These are phyloP conservation scores for Galerina marginata DNA, from an alignment of 768 basidiomycete species.

Conservation along the genomic window DNA sequence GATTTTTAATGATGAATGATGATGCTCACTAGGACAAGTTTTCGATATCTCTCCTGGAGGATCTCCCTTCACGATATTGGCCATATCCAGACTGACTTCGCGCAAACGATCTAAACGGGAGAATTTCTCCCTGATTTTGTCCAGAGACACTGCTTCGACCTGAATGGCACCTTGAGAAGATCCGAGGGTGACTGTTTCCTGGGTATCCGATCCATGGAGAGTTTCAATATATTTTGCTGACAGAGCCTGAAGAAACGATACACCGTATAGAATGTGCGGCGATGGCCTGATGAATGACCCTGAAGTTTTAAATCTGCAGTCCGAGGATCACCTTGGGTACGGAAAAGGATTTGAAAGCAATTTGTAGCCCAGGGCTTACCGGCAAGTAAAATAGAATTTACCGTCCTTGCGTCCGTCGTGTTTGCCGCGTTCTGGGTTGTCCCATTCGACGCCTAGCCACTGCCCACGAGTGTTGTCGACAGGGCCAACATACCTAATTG, in stretches of 20 bases:
- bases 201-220: conserved; percentile 52
- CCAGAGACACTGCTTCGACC: conserved; percentile 85
- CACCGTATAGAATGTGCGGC: conserved; percentile 62
- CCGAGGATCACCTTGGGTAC: conserved; percentile 16
- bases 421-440: conserved; percentile 82
- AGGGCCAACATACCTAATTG: conserved; percentile 69
- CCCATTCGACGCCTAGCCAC: conserved; percentile 99
- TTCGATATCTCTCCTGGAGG: conserved; percentile 53
- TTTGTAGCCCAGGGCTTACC: conserved; percentile 49
- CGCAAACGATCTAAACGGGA: conserved; percentile 68
- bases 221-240: conserved; percentile 77
- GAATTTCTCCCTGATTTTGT: conserved; percentile 77
- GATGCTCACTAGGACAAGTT: conserved; percentile 70
- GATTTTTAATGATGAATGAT: conserved; percentile 5
- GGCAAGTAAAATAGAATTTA: conserved; percentile 77
- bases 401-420: conserved; percentile 86
- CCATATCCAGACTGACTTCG: conserved; percentile 81
- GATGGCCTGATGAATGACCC: conserved; percentile 85
- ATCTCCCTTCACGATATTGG: conserved; percentile 59
- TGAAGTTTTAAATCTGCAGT: conserved; percentile 57
- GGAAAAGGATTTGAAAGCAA: not conserved
- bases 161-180: conserved; percentile 84
- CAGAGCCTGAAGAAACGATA: conserved; percentile 78
- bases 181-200: conserved; percentile 74
- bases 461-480: conserved; percentile 66